These are phyloP conservation scores for Cicer yamashitae DNA, from an alignment of 306 rosid genomes.

Conservation along the genomic window DNA sequence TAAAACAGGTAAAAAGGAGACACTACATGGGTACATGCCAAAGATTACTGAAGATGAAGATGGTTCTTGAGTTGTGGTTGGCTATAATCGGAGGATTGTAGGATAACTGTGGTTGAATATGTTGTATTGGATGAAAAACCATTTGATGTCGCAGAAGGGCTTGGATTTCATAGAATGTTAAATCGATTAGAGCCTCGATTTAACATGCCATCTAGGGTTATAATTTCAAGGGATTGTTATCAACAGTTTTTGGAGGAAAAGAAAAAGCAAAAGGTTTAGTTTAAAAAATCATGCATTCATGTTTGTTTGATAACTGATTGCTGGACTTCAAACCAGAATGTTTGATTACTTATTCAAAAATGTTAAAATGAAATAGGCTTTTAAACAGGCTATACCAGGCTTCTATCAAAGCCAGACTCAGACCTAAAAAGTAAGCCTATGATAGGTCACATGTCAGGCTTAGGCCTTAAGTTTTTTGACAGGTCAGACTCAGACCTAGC, in stretches of 20 bases:
- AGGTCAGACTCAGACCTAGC: no score
- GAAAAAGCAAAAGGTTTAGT: background rate
- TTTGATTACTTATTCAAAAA: background rate
- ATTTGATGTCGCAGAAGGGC: background rate
- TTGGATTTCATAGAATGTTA: background rate
- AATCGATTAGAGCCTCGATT: background rate
- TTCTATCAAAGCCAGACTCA: no score
- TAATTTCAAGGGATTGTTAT: background rate
- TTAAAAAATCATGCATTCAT: background rate
- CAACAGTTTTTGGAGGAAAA: slow-evolving; percentile 1
- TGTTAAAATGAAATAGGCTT: no score
- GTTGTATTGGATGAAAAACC: background rate
- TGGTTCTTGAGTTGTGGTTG: background rate
- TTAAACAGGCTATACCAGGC: no score
- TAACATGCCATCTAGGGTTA: background rate
- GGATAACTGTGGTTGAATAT: background rate
- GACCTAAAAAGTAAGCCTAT: no score
- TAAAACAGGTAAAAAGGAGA: background rate
- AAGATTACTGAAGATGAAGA: background rate
- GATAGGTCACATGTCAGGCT: no score
- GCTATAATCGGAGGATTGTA: slow-evolving; percentile 8
- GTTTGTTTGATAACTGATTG: slow-evolving; percentile 13
- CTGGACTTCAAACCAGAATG: background rate
- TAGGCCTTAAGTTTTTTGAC: no score
- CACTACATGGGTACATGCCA: background rate